Evolutionary conservation across 2,329 filamentous ascomycete genomes (phyloP).

Genomic region (Trichoderma koningii): DNA sequence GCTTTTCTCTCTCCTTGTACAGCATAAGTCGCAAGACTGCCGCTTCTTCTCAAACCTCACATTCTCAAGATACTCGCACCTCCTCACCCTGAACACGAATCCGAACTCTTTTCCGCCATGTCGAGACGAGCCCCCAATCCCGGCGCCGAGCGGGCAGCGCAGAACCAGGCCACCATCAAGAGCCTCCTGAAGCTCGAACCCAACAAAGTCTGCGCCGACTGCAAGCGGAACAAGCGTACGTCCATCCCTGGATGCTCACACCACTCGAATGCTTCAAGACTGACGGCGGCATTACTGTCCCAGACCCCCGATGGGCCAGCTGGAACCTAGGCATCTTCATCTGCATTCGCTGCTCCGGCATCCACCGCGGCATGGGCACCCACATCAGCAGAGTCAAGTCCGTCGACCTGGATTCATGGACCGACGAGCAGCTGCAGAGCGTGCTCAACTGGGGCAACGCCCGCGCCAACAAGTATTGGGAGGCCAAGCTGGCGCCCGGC

Average conservation of each 20-base stretch:
- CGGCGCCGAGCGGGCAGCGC: conserved; percentile 82
- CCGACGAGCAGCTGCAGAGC: conserved; percentile 94
- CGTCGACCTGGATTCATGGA: conserved; percentile 97
- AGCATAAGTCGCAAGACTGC: not conserved
- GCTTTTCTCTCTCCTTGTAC: conserved; percentile 2
- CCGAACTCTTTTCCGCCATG: conserved; percentile 53
- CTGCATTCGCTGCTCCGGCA: conserved; percentile 97
- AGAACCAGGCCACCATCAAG: conserved; percentile 94
- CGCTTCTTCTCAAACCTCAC: not conserved
- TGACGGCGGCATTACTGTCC: conserved; percentile 24
- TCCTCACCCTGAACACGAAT: conserved; percentile 10
- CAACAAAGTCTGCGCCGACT: conserved; percentile 97
- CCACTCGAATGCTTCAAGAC: not conserved
- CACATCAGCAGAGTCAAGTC: conserved; percentile 98
- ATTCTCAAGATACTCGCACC: not conserved
- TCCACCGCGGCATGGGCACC: conserved; percentile 97
- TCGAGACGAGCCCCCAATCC: conserved; percentile 77
- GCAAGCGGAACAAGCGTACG: conserved; percentile 97
- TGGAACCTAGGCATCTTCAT: conserved; percentile 98
- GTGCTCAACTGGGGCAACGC: conserved; percentile 94
- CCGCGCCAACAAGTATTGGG: conserved; percentile 98
- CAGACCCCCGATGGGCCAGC: conserved; percentile 97
- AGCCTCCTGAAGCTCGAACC: conserved; percentile 88
- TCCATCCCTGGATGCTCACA: conserved; percentile 28
- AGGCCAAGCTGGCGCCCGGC: conserved; percentile 85